Evolutionary conservation across 345 rosid species (phyloP).

Genomic region (Cardamine chenopodiifolia): DNA sequence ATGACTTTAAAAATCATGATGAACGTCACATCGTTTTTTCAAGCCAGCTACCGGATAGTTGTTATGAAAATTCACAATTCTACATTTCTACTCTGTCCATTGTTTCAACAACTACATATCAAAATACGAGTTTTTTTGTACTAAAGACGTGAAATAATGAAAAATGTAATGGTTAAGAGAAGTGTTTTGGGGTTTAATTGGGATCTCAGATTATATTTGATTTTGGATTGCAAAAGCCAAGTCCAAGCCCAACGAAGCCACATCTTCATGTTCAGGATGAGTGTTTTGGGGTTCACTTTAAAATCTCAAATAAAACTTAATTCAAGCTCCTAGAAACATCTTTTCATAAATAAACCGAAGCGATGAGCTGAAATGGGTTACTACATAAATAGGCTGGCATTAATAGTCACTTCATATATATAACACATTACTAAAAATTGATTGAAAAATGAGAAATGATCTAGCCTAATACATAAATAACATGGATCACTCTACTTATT

Average conservation of each 20-base stretch:
- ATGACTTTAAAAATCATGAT: not conserved
- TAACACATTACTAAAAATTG: not conserved
- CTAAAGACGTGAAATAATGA: conserved; percentile 1
- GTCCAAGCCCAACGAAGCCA: conserved; percentile 3
- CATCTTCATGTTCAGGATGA: not conserved
- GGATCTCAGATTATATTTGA: not conserved
- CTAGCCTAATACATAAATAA: not conserved
- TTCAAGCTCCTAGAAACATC: not conserved
- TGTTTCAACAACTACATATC: not conserved
- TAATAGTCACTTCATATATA: not conserved
- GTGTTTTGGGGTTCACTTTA: not conserved
- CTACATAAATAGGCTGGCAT: not conserved
- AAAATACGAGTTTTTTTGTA: not conserved
- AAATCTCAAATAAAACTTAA: not conserved
- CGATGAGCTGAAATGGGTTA: not conserved
- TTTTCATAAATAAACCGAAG: not conserved
- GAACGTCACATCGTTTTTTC: not conserved
- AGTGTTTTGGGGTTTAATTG: not conserved
- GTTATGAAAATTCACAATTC: not conserved
- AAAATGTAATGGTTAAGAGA: conserved; percentile 5
- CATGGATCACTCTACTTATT: not conserved
- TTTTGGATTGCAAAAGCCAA: conserved; percentile 24
- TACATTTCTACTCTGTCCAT: not conserved
- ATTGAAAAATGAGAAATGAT: not conserved
- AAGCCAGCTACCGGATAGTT: not conserved